Base-by-base conservation (phyloP, 108 stramenopile genomes). In the Fragilaria radians region DNA sequence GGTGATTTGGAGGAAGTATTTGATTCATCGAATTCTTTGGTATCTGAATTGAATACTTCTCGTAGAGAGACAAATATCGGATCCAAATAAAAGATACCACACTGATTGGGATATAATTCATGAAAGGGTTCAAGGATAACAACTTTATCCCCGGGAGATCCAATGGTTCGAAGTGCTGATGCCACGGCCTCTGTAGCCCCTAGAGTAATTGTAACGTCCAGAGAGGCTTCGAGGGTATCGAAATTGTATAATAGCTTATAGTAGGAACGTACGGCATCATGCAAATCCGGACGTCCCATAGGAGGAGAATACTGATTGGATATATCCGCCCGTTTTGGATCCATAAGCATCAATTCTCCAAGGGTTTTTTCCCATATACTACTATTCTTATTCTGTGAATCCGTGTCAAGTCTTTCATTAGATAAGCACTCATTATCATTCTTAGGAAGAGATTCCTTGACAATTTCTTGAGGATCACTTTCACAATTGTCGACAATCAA, bases 61-160 rank as follows among this genome's bases (percentile, higher is more conserved):
- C 48, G 48, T 33, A 87, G 62, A 11, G 81, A 79, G 7, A 87
- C 79, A 52, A 53, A 83, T 0, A 49, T 50, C 19, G 85, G 80
- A 42, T 79, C 56, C n/a, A 87, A 49, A 46, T 82, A 71, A 51
- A 87, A 87, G 26, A 87, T 78, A 4, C 63, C 54, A 51, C 76
- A 75, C 63, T 87, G 85, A 59, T 63, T 73, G 9, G 82, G 78
- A 64, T 87, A 87, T 5, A 83, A 49, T 60, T 87, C 85, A 59
- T 87, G 85, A 59, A 80, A 87, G 11, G 85, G 85, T 53, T 87
- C 80, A 54, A 87, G 81, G 36, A 87, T 63, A 2, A 81, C 85
- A 31, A 80, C 67, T 36, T 74, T 83, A 59, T 87, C 85, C 7
- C 80, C 80, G 7, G 85, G 85, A 48, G 54, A 48, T 31, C 81